Conservation (phyloP, 306 rosid genomes). For the Dalbergia oliveri region DNA sequence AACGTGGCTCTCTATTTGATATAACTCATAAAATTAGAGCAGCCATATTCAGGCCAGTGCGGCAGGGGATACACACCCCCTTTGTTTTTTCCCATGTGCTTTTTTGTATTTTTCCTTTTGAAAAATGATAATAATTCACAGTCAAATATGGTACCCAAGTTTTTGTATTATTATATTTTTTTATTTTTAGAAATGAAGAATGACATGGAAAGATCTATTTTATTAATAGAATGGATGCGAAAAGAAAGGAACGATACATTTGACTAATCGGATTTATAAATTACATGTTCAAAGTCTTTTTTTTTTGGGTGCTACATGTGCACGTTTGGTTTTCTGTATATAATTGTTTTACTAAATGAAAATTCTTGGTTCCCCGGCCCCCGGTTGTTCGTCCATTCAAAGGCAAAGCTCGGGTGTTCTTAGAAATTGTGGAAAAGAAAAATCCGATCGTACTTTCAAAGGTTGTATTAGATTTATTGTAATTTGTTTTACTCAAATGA, state of each 20-base stretch:
- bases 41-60: background rate
- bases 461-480: background rate
- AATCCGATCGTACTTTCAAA: background rate
- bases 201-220: background rate
- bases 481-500: background rate
- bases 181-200: background rate
- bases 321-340: background rate
- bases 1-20: background rate
- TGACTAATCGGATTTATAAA: background rate
- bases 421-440: background rate
- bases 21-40: background rate
- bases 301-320: too few relatives aligned
- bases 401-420: background rate
- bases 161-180: too few relatives aligned
- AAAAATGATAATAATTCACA: background rate
- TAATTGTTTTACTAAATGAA: background rate
- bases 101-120: background rate
- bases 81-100: background rate
- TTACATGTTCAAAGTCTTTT: background rate
- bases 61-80: background rate
- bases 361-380: background rate
- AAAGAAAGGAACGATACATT: background rate
- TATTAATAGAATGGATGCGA: background rate
- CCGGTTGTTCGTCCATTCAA: background rate
- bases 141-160: constrained; percentile 40